A percentile compares a stretch with the other conserved stretches of the same genome.
Evolutionary conservation across 345 rosid species (phyloP).

Genomic region (Arabidopsis arenosa): DNA sequence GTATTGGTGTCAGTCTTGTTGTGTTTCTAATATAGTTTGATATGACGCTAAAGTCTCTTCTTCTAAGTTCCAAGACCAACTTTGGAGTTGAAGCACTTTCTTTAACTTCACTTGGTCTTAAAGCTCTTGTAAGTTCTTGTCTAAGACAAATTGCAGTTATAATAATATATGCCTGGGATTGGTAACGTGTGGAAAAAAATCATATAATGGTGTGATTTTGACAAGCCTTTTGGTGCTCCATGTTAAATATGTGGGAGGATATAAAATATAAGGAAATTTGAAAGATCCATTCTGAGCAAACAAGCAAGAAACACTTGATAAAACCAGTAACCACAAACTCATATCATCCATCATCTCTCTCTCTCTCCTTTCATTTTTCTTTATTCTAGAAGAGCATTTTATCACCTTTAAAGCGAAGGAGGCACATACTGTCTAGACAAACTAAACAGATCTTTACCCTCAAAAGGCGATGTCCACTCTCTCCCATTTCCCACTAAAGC

Average conservation of each 20-base stretch:
- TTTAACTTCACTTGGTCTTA: not conserved
- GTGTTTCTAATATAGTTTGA: not conserved
- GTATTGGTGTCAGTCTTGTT: slow-evolving; percentile 13
- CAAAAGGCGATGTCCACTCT: slow-evolving; percentile 95
- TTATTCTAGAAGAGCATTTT: slow-evolving; percentile 35
- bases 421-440: slow-evolving; percentile 75
- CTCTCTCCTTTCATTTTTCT: not conserved
- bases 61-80: not conserved
- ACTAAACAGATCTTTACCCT: slow-evolving; percentile 87
- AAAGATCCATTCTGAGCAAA: slow-evolving; percentile 39
- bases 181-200: not conserved
- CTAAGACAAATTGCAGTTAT: not conserved
- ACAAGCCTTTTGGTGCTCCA: not conserved
- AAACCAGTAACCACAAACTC: slow-evolving; percentile 45
- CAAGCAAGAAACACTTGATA: slow-evolving; percentile 41
- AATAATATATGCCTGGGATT: not conserved
- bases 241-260: not conserved
- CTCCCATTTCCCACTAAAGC: slow-evolving; percentile 54
- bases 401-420: slow-evolving; percentile 40
- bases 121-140: not conserved
- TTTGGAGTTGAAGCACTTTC: slow-evolving; percentile 1
- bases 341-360: slow-evolving; percentile 37
- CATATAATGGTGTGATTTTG: not conserved
- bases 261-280: slow-evolving; percentile 32
- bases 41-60: not conserved